phyloP scores from a whole-genome alignment of 306 rosid genomes.

The Cyclanthera cordifolia region DNA sequence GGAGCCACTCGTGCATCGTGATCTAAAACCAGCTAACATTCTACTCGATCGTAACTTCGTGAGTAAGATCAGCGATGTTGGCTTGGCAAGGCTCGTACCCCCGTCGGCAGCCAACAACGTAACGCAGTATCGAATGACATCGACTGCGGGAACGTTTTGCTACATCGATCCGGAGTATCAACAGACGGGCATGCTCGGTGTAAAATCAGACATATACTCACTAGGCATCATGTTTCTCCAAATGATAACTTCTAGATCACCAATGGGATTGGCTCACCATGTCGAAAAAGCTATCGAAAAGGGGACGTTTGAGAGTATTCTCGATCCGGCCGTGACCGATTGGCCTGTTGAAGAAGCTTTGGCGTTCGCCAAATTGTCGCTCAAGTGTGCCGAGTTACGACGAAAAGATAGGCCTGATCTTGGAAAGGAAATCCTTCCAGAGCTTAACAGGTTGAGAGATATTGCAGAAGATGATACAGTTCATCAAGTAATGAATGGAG shows the following conservation, averaged over 20 bases:
- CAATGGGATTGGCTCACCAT: constrained; percentile 87
- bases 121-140: constrained; percentile 77
- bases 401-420: constrained; percentile 85
- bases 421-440: constrained; percentile 49
- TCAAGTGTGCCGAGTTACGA: constrained; percentile 67
- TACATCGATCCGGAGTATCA: constrained; percentile 95
- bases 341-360: constrained; percentile 70
- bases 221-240: constrained; percentile 82
- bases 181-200: constrained; percentile 94
- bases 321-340: constrained; percentile 60
- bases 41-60: constrained; percentile 64
- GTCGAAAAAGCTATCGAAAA: constrained; percentile 52
- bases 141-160: constrained; percentile 91
- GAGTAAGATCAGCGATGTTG: constrained; percentile 82
- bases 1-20: constrained; percentile 91
- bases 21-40: constrained; percentile 88
- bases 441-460: constrained; percentile 46
- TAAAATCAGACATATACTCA: constrained; percentile 78
- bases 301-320: constrained; percentile 40
- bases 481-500: constrained; percentile 1
- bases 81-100: constrained; percentile 84
- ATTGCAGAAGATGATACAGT: constrained; percentile 37
- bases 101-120: constrained; percentile 51
- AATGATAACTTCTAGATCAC: constrained; percentile 59
- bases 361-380: constrained; percentile 47